phyloP scores from a whole-genome alignment of 2,329 filamentous ascomycete species.

The Leptoxyphium fumago region DNA sequence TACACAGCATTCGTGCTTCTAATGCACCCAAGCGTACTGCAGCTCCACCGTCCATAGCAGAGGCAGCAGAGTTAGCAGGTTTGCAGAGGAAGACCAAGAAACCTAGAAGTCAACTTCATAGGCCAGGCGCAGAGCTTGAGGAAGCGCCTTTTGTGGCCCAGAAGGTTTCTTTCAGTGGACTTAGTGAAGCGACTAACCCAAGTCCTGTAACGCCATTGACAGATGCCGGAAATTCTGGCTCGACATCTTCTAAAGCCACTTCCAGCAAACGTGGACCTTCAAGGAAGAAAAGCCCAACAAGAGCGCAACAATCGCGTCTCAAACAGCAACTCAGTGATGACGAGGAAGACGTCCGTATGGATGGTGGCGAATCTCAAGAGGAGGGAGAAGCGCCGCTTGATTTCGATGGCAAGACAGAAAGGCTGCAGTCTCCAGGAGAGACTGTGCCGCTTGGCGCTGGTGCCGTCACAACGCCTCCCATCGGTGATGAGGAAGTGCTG shows the following conservation, averaged over 20 bases:
- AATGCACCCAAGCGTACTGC: constrained; percentile 29
- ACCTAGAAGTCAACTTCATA: constrained; percentile 25
- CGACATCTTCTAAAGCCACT: constrained; percentile 6
- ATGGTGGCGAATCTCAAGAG: constrained; percentile 16
- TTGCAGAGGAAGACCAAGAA: constrained; percentile 36
- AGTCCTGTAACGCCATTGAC: constrained; percentile 21
- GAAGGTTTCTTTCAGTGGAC: constrained; percentile 8
- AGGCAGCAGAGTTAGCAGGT: constrained; percentile 36
- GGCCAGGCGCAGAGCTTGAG: constrained; percentile 13
- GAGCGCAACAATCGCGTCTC: constrained; percentile 13
- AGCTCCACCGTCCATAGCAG: constrained; percentile 39
- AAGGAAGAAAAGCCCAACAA: constrained; percentile 7
- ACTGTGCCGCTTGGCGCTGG: constrained; percentile 40
- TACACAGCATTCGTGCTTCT: constrained; percentile 19
- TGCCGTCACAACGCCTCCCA: constrained; percentile 53
- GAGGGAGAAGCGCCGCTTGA: constrained; percentile 6
- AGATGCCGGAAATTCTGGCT: constrained; percentile 9
- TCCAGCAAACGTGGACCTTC: constrained; percentile 6
- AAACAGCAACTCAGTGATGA: constrained; percentile 16
- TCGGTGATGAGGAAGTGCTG: constrained; percentile 57
- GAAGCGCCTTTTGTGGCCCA: constrained; percentile 16
- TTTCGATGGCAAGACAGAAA: constrained; percentile 1
- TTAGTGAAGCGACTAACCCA: constrained; percentile 6
- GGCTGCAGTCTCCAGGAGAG: constrained; percentile 10
- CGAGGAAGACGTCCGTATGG: constrained; percentile 13